Evolutionary conservation across 352 stramenopile genomes (phyloP), one percentile per base, ranked within the genome.

Genomic region (Phytophthora tentaculata): DNA sequence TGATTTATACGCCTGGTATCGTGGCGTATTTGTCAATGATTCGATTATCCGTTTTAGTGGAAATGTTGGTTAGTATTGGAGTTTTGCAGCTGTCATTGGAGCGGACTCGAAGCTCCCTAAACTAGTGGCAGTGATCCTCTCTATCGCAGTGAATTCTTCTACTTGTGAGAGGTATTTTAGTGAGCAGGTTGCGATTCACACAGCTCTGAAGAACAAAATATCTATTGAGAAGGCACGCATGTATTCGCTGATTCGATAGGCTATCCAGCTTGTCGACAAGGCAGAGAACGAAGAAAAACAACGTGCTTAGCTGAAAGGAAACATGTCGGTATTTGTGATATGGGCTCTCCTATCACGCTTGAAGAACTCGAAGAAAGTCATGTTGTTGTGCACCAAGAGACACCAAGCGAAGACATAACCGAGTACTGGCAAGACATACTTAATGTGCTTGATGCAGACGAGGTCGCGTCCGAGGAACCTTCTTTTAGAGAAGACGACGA

Each of bases 101-200:
- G n/a, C 8, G 8, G 37, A 23, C 10, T 61, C 55, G 17, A 61
- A 45, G 41, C 26, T 61, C 3, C 55, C 55, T 52, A 51, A 35
- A 16, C n/a, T 61, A 12, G 41, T 41, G 13, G 41, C 41, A 19
- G n/a, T 53, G 0, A 61, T 61, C 20, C 17, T 67, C 7, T 67
- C 59, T 20, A 60, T 67, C 39, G 50, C 50, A 13, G 49, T 54
- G 5, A 67, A 67, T 17, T 60, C 59, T 5, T 49, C 50, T 55
- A 67, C 59, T 1, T 61, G 58, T 17, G 48, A 65, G 24, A 35
- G 32, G 8, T 65, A 65, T 24, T 65, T 65, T n/a, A 65, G 58
- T n/a, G 37, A 39, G 19, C 35, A 59, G 23, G 58, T 17, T 8
- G 26, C 23, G 0, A 61, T 61, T 45, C 55, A 61, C 26, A 61